Conservation (phyloP, 2,329 filamentous ascomycete species). For the Dactylellina cionopaga region DNA sequence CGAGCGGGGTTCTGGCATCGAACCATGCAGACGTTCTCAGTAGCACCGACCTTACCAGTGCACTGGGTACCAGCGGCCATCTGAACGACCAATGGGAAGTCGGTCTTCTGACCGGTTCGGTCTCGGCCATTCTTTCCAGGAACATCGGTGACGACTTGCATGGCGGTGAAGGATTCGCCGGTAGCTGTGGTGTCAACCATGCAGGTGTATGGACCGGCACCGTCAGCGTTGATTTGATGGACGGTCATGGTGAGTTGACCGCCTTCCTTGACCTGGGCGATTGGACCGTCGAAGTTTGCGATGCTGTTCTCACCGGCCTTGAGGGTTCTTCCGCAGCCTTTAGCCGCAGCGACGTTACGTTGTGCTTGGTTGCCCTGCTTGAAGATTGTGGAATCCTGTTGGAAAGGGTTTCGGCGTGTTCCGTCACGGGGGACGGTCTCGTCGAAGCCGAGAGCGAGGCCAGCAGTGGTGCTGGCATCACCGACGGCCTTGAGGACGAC, state of each 20-base stretch:
- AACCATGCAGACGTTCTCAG: constrained; percentile 71
- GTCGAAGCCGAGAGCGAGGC: constrained; percentile 65
- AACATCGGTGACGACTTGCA: constrained; percentile 35
- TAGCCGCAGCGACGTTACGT: constrained; percentile 58
- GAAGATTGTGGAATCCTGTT: constrained; percentile 73
- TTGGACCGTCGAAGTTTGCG: constrained; percentile 16
- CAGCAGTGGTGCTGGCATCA: constrained; percentile 66
- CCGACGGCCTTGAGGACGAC: constrained; percentile 70
- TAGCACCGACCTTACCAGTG: constrained; percentile 70
- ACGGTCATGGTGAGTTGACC: constrained; percentile 71
- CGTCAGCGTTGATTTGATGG: constrained; percentile 60
- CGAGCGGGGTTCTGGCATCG: constrained; percentile 70
- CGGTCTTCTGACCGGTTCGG: constrained; percentile 10
- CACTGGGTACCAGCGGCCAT: constrained; percentile 60
- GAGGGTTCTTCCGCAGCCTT: constrained; percentile 70
- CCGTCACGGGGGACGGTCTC: constrained; percentile 71
- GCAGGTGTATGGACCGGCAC: constrained; percentile 68
- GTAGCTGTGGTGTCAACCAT: constrained; percentile 72
- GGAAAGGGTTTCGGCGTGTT: constrained; percentile 70
- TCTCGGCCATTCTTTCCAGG: constrained; percentile 22
- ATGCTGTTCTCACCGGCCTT: constrained; percentile 68
- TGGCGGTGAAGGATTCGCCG: constrained; percentile 60
- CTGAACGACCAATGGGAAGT: constrained; percentile 4
- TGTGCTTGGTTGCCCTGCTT: constrained; percentile 26
- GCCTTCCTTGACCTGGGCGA: constrained; percentile 68